Conservation (phyloP, 1,139 yeast species). For the Debaryomyces sp. region DNA sequence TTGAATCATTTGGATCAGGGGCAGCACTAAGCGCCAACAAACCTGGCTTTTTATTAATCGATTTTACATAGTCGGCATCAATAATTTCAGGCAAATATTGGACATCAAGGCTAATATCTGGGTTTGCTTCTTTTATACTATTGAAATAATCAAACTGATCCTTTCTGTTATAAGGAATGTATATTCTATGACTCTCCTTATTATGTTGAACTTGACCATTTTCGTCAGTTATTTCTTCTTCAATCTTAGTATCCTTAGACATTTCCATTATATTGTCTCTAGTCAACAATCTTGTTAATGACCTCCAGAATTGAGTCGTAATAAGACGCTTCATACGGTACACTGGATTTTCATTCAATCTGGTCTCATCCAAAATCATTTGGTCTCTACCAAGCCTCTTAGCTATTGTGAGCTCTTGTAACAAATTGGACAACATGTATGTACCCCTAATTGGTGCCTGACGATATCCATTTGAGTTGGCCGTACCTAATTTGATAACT, state of each 20-base stretch:
- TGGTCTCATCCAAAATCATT: constrained; percentile 77
- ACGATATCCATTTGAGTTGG: constrained; percentile 78
- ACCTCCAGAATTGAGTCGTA: constrained; percentile 78
- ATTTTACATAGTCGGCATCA: constrained; percentile 72
- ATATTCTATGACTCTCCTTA: constrained; percentile 66
- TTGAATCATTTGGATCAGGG: constrained; percentile 51
- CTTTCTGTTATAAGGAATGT: constrained; percentile 68
- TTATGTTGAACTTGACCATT: constrained; percentile 30
- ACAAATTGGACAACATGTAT: constrained; percentile 82
- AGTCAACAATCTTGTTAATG: constrained; percentile 73
- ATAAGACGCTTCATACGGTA: constrained; percentile 74
- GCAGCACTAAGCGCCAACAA: constrained; percentile 77
- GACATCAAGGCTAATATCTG: constrained; percentile 69
- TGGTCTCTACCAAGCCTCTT: constrained; percentile 76
- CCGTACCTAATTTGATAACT: constrained; percentile 79
- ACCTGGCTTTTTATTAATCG: constrained; percentile 85
- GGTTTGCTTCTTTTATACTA: constrained; percentile 54
- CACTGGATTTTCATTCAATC: constrained; percentile 89
- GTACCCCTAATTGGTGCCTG: constrained; percentile 83
- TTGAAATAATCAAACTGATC: constrained; percentile 77
- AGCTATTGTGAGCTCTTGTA: constrained; percentile 90
- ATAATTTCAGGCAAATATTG: constrained; percentile 65
- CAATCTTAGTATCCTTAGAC: constrained; percentile 79
- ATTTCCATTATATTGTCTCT: constrained; percentile 64
- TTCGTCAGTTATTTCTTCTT: constrained; percentile 52